These are phyloP conservation scores for Hygrophorus pudorinus DNA, from an alignment of 768 basidiomycete genomes.

Conservation along the genomic window DNA sequence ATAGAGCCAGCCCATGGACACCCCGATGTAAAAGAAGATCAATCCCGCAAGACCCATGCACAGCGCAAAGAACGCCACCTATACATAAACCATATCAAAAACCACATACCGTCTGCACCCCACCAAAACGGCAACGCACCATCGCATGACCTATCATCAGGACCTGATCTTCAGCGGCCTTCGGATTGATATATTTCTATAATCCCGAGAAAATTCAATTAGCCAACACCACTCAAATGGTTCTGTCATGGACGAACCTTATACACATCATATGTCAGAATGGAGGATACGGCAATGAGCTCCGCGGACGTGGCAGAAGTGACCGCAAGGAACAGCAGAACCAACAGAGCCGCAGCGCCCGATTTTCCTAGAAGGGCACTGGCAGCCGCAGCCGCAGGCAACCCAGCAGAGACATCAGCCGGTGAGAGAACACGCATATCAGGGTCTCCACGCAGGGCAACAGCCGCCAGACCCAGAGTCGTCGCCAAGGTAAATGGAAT, in stretches of 20 bases:
- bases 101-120: too few species aligned
- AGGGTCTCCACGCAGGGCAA: conserved; percentile 60
- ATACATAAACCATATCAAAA: not conserved
- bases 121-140: conserved; percentile 24
- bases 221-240: not conserved
- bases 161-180: conserved; percentile 67
- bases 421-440: conserved; percentile 38
- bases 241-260: conserved; percentile 32
- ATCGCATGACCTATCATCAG: conserved; percentile 58
- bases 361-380: conserved; percentile 69
- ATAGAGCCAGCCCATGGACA: conserved; percentile 92
- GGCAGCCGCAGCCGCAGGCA: conserved; percentile 79
- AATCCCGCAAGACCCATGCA: conserved; percentile 77
- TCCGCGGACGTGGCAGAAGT: conserved; percentile 83
- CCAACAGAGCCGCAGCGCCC: conserved; percentile 69
- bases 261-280: conserved; percentile 82
- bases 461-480: conserved; percentile 79
- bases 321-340: conserved; percentile 82
- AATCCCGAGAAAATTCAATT: not conserved
- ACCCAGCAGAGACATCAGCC: conserved; percentile 77
- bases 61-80: conserved; percentile 64
- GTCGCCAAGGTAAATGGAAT: conserved; percentile 85
- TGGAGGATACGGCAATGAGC: conserved; percentile 79
- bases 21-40: conserved; percentile 84
- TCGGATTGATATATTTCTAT: conserved; percentile 71